Evolutionary conservation across 1,284 basidiomycete genomes (phyloP).

Genomic region (Trametes versicolor): DNA sequence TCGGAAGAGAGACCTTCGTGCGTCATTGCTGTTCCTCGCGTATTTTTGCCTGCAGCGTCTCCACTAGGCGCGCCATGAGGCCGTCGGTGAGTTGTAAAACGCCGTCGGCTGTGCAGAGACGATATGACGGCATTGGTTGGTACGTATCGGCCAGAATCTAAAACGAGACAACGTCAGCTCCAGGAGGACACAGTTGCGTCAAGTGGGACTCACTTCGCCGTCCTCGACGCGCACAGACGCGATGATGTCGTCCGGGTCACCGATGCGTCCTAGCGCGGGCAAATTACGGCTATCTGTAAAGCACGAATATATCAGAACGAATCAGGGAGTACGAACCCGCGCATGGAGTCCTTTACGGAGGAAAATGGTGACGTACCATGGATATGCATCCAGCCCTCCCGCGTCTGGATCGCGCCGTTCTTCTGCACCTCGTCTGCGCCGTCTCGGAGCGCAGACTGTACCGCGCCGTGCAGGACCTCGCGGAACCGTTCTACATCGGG

Average conservation of each 20-base stretch:
- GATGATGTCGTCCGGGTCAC: slow-evolving; percentile 84
- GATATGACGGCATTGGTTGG: slow-evolving; percentile 82
- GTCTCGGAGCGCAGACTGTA: slow-evolving; percentile 62
- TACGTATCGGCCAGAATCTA: slow-evolving; percentile 78
- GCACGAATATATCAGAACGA: not conserved
- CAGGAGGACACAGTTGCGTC: not conserved
- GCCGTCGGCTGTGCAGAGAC: slow-evolving; percentile 77
- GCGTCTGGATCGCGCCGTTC: slow-evolving; percentile 69
- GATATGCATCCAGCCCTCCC: slow-evolving; percentile 86
- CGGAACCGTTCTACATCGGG: slow-evolving; percentile 62
- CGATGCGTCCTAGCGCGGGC: slow-evolving; percentile 75
- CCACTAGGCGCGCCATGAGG: slow-evolving; percentile 57
- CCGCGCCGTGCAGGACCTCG: slow-evolving; percentile 64
- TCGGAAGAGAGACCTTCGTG: not conserved
- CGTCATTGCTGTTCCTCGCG: slow-evolving; percentile 26
- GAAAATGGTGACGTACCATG: slow-evolving; percentile 59
- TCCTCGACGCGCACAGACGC: slow-evolving; percentile 76
- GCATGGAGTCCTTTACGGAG: too few species aligned
- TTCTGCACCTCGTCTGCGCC: slow-evolving; percentile 71
- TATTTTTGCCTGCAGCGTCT: slow-evolving; percentile 43
- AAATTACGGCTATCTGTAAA: slow-evolving; percentile 72
- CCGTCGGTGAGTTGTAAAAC: slow-evolving; percentile 71
- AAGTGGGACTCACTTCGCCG: slow-evolving; percentile 59
- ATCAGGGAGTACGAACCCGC: too few species aligned
- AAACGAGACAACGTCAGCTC: not conserved